Base-by-base conservation (phyloP, 1,139 yeast genomes). In the Candida tunisiensis region DNA sequence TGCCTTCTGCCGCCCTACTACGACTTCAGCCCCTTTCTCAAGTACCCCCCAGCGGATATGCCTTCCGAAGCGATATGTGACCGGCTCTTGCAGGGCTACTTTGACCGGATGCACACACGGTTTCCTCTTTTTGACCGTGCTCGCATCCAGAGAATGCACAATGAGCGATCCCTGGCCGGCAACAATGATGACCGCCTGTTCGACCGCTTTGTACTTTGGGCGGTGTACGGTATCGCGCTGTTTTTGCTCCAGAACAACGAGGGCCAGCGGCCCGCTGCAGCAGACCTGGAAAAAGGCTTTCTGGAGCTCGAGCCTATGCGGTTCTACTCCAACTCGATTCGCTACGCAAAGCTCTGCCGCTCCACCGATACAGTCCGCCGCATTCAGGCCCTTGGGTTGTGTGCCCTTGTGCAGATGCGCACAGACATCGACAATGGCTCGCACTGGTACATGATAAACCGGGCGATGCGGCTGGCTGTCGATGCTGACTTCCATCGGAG, bases 401-500 rank as follows among this genome's bases (percentile, higher is more conserved):
- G 69, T 13, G 63, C 68, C 5, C 50, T 65, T 16, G 66, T 67
- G 34, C 51, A 69, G 26, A 59, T 68, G 31, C 51, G 74, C 39
- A 65, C 74, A 2, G 75, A 69, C 39, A 53, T 62, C 27, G 74
- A 69, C 39, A 57, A 72, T 7, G 56, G 60, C 15, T 60, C 62
- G 15, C 53, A 67, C 15, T 65, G 63, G 38, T 60, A 60, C 17
- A 62, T 69, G 30, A 58, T 68, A 12, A 53, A 55, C 21, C 70
- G 66, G 35, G 60, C 70, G 3, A 55, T 66, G 56, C 44, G 47
- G 16, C 45, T 63, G 8, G 41, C 44, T 25, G 33, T 32, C 8
- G 40, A 40, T 15, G 29, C 34, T 3, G 35, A 34, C 8, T 28
- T 44, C 15, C 43, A 45, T 32, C 24, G 32, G 20, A 41, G 36